phyloP scores from a whole-genome alignment of 2,329 filamentous ascomycete genomes.

The Acarospora socialis region DNA sequence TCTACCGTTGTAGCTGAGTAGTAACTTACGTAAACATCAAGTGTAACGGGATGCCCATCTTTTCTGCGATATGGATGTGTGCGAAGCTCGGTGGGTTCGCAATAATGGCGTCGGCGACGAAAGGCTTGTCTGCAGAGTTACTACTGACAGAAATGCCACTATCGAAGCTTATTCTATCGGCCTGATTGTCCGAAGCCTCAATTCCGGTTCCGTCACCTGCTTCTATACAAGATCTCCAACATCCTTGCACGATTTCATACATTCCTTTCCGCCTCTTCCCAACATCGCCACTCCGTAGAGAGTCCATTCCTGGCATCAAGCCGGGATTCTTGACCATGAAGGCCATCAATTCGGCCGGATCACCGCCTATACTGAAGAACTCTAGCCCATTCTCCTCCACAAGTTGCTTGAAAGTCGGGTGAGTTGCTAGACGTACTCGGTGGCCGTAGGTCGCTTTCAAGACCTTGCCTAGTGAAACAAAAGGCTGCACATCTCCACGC shows the following conservation, averaged over 20 bases:
- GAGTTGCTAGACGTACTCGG: conserved; percentile 59
- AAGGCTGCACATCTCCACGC: conserved; percentile 62
- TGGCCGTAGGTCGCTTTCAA: conserved; percentile 53
- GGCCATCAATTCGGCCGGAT: conserved; percentile 69
- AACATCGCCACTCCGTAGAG: conserved; percentile 62
- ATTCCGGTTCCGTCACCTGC: conserved; percentile 51
- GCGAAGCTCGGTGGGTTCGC: conserved; percentile 70
- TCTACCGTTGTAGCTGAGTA: too few species aligned
- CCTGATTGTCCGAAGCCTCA: conserved; percentile 36
- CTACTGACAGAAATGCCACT: conserved; percentile 26
- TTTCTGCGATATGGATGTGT: conserved; percentile 66
- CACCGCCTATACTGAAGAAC: conserved; percentile 67
- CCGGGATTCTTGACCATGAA: conserved; percentile 85
- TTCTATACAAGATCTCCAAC: conserved; percentile 76
- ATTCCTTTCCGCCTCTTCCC: conserved; percentile 61
- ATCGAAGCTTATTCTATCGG: conserved; percentile 29
- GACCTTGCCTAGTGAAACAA: conserved; percentile 53
- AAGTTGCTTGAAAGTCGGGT: conserved; percentile 52
- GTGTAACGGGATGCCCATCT: conserved; percentile 61
- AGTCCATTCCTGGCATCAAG: conserved; percentile 68
- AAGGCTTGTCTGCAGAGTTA: conserved; percentile 40
- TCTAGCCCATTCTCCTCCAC: conserved; percentile 58
- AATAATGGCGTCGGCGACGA: conserved; percentile 80
- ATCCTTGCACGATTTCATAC: conserved; percentile 65
- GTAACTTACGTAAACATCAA: conserved; percentile 70